Conservation (phyloP, 2,329 filamentous ascomycete species). For the Diaporthe helianthi region DNA sequence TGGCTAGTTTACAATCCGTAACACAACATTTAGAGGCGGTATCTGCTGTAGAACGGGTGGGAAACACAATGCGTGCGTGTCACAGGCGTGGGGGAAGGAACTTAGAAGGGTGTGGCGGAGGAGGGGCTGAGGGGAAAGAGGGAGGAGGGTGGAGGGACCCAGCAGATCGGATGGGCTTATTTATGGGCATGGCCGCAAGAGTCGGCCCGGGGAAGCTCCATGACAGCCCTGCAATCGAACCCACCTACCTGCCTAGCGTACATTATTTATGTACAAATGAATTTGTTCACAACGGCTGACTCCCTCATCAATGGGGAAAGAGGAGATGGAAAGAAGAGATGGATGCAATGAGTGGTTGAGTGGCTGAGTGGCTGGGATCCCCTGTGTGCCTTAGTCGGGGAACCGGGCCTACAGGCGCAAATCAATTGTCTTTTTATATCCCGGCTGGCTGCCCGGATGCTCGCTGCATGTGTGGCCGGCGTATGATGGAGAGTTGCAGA, state of each 20-base stretch:
- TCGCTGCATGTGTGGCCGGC: not conserved
- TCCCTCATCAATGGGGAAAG: too few species aligned
- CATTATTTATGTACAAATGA: too few species aligned
- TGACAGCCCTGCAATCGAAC: not conserved
- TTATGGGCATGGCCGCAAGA: not conserved
- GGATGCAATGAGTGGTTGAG: not conserved
- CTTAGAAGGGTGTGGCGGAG: not conserved
- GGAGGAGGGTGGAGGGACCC: not conserved
- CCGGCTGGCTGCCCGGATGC: too few species aligned
- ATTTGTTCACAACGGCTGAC: too few species aligned
- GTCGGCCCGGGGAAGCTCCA: conserved; percentile 11
- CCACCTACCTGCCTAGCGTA: conserved; percentile 2
- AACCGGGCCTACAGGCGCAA: too few species aligned
- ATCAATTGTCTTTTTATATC: not conserved
- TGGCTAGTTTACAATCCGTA: not conserved
- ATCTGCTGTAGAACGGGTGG: conserved; percentile 18
- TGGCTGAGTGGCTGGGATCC: not conserved
- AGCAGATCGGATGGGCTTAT: conserved; percentile 9
- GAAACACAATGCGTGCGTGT: not conserved
- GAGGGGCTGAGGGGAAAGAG: not conserved
- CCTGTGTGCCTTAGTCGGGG: not conserved
- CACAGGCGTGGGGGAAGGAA: not conserved
- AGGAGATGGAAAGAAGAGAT: not conserved
- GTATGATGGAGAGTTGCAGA: not conserved
- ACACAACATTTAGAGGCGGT: too few species aligned